These are phyloP conservation scores for Aspergillus tanneri DNA, from an alignment of 2,329 filamentous ascomycete species.

Conservation along the genomic window DNA sequence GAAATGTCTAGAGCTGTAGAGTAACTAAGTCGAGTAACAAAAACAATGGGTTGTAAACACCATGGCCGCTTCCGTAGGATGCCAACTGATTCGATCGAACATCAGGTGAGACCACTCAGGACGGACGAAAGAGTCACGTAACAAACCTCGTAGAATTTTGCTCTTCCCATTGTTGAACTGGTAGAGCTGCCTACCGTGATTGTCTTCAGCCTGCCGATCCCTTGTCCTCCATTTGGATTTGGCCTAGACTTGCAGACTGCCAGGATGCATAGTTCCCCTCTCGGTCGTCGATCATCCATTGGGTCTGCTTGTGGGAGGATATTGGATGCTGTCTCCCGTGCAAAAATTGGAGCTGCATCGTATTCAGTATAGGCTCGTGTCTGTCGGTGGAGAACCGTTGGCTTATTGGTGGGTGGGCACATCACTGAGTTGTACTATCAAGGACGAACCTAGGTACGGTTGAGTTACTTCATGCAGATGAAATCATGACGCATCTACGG, in stretches of 20 bases:
- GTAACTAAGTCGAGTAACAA: too few species aligned
- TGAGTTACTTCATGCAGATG: slow-evolving; percentile 11
- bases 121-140: slow-evolving; percentile 2
- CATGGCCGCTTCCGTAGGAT: slow-evolving; percentile 7
- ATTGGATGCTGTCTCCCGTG: not conserved
- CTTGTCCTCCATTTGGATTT: not conserved
- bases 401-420: too few species aligned
- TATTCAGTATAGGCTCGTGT: not conserved
- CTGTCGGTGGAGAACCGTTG: slow-evolving; percentile 1
- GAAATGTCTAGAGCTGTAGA: too few species aligned
- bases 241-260: too few species aligned
- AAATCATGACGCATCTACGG: slow-evolving; percentile 35
- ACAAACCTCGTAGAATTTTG: too few species aligned
- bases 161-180: not conserved
- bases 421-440: too few species aligned
- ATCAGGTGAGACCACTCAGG: not conserved
- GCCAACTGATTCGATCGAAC: slow-evolving; percentile 10
- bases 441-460: not conserved
- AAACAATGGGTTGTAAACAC: not conserved
- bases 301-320: not conserved
- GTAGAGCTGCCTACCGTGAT: not conserved
- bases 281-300: not conserved
- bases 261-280: too few species aligned
- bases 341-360: not conserved
- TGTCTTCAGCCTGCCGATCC: not conserved